Conservation (phyloP, 2,329 filamentous ascomycete genomes). For the Elsinoe fawcettii region DNA sequence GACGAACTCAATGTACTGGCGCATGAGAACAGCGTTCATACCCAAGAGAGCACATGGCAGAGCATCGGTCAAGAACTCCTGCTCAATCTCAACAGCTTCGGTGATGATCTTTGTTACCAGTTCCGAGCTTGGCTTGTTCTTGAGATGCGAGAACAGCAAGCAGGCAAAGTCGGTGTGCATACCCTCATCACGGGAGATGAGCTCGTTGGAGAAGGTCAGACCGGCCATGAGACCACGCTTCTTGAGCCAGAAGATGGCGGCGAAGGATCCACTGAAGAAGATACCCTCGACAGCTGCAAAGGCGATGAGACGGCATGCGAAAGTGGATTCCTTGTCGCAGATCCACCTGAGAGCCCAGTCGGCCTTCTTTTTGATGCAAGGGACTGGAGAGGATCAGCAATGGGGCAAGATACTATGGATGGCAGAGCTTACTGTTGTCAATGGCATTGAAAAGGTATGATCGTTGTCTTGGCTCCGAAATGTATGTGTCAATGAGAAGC, state of each 20-base stretch:
- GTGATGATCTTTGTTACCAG: constrained; percentile 81
- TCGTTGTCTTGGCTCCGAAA: constrained; percentile 93
- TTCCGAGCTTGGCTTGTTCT: constrained; percentile 77
- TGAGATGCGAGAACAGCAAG: constrained; percentile 93
- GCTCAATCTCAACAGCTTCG: constrained; percentile 88
- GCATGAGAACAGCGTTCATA: constrained; percentile 97
- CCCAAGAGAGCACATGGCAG: constrained; percentile 87
- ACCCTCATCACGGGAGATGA: constrained; percentile 98
- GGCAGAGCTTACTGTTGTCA: constrained; percentile 72
- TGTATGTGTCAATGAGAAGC: constrained; percentile 96
- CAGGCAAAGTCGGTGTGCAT: constrained; percentile 99
- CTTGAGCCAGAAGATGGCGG: constrained; percentile 99
- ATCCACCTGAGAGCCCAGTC: constrained; percentile 98
- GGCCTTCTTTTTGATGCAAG: constrained; percentile 96
- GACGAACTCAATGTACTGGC: constrained; percentile 99
- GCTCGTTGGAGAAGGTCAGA: constrained; percentile 98
- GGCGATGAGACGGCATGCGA: constrained; percentile 88
- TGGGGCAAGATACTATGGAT: not conserved
- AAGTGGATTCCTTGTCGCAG: constrained; percentile 83
- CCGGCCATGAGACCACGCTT: constrained; percentile 99
- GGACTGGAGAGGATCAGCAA: constrained; percentile 50
- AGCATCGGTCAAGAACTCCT: constrained; percentile 96
- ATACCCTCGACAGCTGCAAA: constrained; percentile 98
- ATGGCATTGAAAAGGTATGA: constrained; percentile 96
- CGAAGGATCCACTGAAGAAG: constrained; percentile 98